Evolutionary conservation across 1,284 basidiomycete species (phyloP).

Genomic region (Xerocomus minutiporus): DNA sequence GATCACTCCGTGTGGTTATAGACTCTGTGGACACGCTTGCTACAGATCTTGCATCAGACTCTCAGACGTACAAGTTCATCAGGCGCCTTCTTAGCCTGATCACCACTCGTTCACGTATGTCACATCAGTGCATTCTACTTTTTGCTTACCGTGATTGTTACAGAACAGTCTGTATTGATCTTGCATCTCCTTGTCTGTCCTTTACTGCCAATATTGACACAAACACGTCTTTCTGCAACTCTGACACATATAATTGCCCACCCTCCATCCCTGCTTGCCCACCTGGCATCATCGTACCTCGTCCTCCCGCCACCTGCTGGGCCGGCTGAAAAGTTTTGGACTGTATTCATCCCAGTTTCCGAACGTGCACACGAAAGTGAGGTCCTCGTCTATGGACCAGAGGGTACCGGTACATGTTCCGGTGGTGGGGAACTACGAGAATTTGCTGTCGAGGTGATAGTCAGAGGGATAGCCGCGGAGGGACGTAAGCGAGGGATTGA

Average conservation of each 20-base stretch:
- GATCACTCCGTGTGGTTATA: conserved; percentile 53
- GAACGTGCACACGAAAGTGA: conserved; percentile 58
- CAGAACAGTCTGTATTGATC: conserved; percentile 61
- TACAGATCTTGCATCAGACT: conserved; percentile 51
- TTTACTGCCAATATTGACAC: conserved; percentile 52
- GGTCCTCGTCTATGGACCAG: conserved; percentile 52
- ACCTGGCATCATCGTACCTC: conserved; percentile 65
- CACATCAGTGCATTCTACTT: conserved; percentile 3
- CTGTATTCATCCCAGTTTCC: conserved; percentile 62
- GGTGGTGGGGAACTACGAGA: conserved; percentile 35
- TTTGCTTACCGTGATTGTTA: conserved; percentile 5
- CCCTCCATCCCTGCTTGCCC: conserved; percentile 56
- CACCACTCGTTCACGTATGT: conserved; percentile 45
- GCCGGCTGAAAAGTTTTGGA: conserved; percentile 67
- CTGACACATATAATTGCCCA: conserved; percentile 65
- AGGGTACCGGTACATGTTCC: conserved; percentile 47
- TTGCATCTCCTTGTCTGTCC: conserved; percentile 56
- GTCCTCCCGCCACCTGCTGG: conserved; percentile 62
- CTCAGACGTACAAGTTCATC: conserved; percentile 52
- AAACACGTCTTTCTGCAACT: conserved; percentile 62
- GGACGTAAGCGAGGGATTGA: conserved; percentile 52
- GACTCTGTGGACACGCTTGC: conserved; percentile 65
- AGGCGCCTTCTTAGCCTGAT: conserved; percentile 42
- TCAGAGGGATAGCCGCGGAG: conserved; percentile 40
- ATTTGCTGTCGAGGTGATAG: conserved; percentile 59